Evolutionary conservation across 2,329 filamentous ascomycete genomes (phyloP).

Genomic region (Pseudocercospora crystallina): DNA sequence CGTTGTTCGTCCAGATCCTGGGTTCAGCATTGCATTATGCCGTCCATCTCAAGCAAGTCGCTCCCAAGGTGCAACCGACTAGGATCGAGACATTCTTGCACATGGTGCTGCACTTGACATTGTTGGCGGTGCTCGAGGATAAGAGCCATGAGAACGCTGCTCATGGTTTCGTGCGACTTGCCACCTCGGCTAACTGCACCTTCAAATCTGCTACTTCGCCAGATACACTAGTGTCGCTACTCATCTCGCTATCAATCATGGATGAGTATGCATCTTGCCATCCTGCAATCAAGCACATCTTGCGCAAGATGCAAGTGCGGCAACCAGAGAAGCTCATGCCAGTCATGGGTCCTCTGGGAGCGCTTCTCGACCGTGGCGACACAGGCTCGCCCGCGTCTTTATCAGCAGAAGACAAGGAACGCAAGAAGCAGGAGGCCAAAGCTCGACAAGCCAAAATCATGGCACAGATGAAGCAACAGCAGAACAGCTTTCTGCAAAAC

Average conservation of each 20-base stretch:
- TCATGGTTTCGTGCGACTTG: slow-evolving; percentile 29
- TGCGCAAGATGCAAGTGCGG: slow-evolving; percentile 82
- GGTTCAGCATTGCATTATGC: slow-evolving; percentile 86
- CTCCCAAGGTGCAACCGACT: slow-evolving; percentile 74
- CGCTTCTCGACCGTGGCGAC: slow-evolving; percentile 75
- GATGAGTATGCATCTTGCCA: slow-evolving; percentile 80
- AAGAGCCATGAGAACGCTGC: slow-evolving; percentile 28
- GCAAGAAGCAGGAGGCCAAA: slow-evolving; percentile 86
- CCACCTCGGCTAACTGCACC: slow-evolving; percentile 15
- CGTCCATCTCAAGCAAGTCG: slow-evolving; percentile 65
- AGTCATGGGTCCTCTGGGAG: slow-evolving; percentile 52
- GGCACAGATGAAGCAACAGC: slow-evolving; percentile 97
- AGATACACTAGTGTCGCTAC: slow-evolving; percentile 50
- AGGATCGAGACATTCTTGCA: slow-evolving; percentile 90
- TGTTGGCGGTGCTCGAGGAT: slow-evolving; percentile 86
- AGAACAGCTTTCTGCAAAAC: slow-evolving; percentile 88
- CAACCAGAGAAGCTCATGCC: slow-evolving; percentile 70
- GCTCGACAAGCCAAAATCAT: slow-evolving; percentile 91
- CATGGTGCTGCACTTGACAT: slow-evolving; percentile 80
- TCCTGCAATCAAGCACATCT: slow-evolving; percentile 77
- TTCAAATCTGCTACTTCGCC: neutral
- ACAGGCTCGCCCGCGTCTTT: slow-evolving; percentile 75
- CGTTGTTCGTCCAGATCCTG: slow-evolving; percentile 85
- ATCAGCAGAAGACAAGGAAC: slow-evolving; percentile 65
- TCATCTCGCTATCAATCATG: slow-evolving; percentile 53